A percentile compares a stretch with the other conserved stretches of the same genome.
These are phyloP conservation scores for Exophiala sideris DNA, from an alignment of 2,329 filamentous ascomycete genomes.

Conservation along the genomic window DNA sequence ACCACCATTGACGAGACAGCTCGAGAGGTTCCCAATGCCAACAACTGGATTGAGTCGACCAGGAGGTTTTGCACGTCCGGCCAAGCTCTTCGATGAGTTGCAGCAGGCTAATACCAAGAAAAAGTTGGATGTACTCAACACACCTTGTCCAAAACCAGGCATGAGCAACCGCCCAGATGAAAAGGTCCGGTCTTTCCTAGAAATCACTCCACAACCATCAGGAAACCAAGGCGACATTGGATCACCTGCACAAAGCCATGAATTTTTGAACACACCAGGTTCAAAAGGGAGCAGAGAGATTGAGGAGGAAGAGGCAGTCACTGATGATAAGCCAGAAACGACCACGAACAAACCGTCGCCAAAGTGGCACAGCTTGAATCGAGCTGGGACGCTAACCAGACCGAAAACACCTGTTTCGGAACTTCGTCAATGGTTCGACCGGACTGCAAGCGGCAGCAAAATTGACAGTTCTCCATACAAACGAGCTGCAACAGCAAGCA, in stretches of 20 bases:
- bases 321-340: neutral
- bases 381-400: constrained; percentile 14
- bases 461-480: constrained; percentile 7
- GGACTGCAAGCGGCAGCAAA: constrained; percentile 1
- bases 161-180: neutral
- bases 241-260: neutral
- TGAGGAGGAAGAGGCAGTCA: neutral
- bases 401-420: constrained; percentile 21
- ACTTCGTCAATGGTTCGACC: constrained; percentile 13
- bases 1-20: constrained; percentile 22
- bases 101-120: constrained; percentile 5
- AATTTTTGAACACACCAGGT: neutral
- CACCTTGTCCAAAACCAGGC: constrained; percentile 9
- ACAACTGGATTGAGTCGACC: constrained; percentile 4
- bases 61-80: constrained; percentile 18
- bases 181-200: neutral
- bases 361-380: neutral
- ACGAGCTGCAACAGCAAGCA: constrained; percentile 10
- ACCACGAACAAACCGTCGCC: neutral
- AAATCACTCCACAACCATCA: neutral
- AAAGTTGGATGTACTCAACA: constrained; percentile 8
- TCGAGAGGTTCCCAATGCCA: constrained; percentile 23
- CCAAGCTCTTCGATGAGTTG: constrained; percentile 23
- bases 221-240: neutral
- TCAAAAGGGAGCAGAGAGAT: neutral